Evolutionary conservation across 2,329 filamentous ascomycete species (phyloP).

Genomic region (Verticillium albo-atrum): DNA sequence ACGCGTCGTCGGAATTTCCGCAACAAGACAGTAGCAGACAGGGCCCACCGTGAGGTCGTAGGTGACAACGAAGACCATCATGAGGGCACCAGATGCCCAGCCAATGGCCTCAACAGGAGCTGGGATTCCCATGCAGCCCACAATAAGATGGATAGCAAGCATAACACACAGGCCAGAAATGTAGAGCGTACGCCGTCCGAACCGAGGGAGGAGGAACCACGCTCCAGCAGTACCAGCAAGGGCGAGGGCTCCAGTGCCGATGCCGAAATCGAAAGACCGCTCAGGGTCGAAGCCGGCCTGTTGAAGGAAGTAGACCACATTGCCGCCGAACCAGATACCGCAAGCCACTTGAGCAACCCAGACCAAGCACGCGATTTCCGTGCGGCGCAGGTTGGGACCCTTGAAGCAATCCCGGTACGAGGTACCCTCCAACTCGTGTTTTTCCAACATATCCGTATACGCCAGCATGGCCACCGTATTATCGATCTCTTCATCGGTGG

Average conservation of each 20-base stretch:
- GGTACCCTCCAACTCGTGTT: background rate
- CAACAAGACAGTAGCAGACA: constrained; percentile 26
- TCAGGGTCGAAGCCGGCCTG: constrained; percentile 34
- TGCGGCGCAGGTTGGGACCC: constrained; percentile 39
- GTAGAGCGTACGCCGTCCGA: constrained; percentile 37
- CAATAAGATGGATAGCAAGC: constrained; percentile 31
- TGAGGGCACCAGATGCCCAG: background rate
- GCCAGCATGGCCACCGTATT: background rate
- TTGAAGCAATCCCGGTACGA: constrained; percentile 41
- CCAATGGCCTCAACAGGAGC: background rate
- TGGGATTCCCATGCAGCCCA: constrained; percentile 31
- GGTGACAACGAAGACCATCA: constrained; percentile 11
- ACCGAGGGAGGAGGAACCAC: background rate
- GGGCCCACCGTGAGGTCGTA: constrained; percentile 39
- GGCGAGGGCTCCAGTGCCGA: constrained; percentile 36
- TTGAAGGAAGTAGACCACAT: constrained; percentile 40
- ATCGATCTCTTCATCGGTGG: background rate
- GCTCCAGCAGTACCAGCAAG: constrained; percentile 29
- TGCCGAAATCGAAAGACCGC: constrained; percentile 33
- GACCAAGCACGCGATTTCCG: constrained; percentile 36
- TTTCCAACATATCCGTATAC: background rate
- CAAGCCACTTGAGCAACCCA: constrained; percentile 36
- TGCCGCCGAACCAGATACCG: constrained; percentile 35
- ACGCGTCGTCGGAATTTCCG: constrained; percentile 4
- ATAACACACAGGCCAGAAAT: constrained; percentile 30